These are phyloP conservation scores for Fusarium pseudonygamai DNA, from an alignment of 2,329 filamentous ascomycete genomes.

Conservation along the genomic window DNA sequence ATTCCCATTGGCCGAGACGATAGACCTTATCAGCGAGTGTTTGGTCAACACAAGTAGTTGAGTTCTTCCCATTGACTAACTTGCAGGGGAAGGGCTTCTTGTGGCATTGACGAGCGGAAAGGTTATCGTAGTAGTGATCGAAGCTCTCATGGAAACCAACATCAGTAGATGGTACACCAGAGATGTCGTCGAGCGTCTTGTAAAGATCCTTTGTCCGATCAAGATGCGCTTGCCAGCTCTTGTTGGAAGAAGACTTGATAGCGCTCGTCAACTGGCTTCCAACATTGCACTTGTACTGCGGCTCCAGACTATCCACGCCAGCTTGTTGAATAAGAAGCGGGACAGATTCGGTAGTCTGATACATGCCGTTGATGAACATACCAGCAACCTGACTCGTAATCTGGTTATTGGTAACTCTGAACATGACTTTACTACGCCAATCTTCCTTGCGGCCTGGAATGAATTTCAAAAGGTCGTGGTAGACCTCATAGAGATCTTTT, in stretches of 20 bases:
- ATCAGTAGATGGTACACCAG: constrained; percentile 67
- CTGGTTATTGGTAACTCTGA: constrained; percentile 81
- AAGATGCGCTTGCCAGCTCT: constrained; percentile 72
- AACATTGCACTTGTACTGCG: constrained; percentile 71
- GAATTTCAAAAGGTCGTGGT: constrained; percentile 74
- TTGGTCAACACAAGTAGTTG: constrained; percentile 69
- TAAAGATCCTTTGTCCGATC: constrained; percentile 65
- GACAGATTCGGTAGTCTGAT: constrained; percentile 53
- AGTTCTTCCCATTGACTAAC: constrained; percentile 54
- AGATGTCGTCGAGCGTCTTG: constrained; percentile 70
- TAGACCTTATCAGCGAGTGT: constrained; percentile 74
- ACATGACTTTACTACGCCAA: constrained; percentile 61
- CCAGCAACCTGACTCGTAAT: constrained; percentile 85
- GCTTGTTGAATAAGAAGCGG: constrained; percentile 61
- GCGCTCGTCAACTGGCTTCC: constrained; percentile 54
- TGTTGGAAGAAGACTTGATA: constrained; percentile 57
- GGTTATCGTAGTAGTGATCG: constrained; percentile 88
- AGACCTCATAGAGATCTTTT: constrained; percentile 79
- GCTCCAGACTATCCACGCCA: constrained; percentile 77
- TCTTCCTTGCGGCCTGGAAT: constrained; percentile 63
- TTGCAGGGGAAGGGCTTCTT: constrained; percentile 76
- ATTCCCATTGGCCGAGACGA: constrained; percentile 82
- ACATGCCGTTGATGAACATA: constrained; percentile 79
- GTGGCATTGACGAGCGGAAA: constrained; percentile 82
- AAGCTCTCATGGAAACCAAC: constrained; percentile 74